A percentile compares a stretch with the other conserved stretches of the same genome.
Evolutionary conservation across 257 asterid genomes (phyloP).

Genomic region (Rubia yunnanensis): DNA sequence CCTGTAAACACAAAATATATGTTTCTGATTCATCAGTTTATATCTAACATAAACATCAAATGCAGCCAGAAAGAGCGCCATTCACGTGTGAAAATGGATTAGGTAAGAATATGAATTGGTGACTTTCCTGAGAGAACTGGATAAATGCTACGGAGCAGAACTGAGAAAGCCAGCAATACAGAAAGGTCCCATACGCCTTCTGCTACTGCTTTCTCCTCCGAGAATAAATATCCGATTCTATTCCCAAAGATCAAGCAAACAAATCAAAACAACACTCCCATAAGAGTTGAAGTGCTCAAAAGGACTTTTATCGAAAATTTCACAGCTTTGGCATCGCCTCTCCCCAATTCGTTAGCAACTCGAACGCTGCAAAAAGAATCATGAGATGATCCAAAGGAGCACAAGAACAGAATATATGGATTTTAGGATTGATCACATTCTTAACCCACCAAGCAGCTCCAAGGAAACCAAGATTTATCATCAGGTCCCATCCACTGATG

Average conservation of each 20-base stretch:
- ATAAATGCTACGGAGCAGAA: conserved; percentile 56
- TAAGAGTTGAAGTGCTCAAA: background rate
- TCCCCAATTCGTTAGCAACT: conserved; percentile 64
- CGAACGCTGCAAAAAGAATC: conserved; percentile 35
- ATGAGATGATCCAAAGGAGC: background rate
- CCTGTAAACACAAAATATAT: conserved; percentile 26
- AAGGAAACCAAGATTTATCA: conserved; percentile 65
- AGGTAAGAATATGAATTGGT: background rate
- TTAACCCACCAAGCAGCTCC: conserved; percentile 53
- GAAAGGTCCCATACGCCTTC: conserved; percentile 42
- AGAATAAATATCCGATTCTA: background rate
- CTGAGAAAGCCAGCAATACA: conserved; percentile 53
- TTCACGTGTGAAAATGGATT: too few species aligned
- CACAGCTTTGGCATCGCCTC: conserved; percentile 50
- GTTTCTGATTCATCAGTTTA: too few species aligned
- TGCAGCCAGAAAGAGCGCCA: background rate
- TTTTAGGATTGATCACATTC: background rate
- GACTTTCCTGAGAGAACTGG: conserved; percentile 59
- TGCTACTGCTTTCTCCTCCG: background rate
- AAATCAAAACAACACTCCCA: background rate
- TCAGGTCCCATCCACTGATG: conserved; percentile 79
- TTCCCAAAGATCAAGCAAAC: background rate
- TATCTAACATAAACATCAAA: too few species aligned
- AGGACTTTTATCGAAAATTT: conserved; percentile 30
- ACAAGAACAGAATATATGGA: background rate